Base-by-base conservation (phyloP, 768 basidiomycete genomes). In the Neoboletus brunneissimus region DNA sequence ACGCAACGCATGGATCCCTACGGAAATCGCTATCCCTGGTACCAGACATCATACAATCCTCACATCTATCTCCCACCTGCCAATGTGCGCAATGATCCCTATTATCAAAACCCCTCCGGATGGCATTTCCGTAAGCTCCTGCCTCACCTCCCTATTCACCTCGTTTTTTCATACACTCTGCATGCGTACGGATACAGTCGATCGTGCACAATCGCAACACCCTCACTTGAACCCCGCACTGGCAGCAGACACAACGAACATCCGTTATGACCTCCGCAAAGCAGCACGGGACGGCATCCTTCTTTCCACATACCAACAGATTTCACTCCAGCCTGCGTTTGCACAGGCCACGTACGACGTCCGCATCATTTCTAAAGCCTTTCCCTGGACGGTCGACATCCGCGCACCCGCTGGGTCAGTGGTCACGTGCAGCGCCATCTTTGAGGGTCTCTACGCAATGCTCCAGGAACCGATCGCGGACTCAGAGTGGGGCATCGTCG, bases 321-420 rank as follows among this genome's bases (percentile, higher is more conserved):
- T 75, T 48, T 72, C 75, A 0, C 59, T 64, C 43, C 58, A 73
- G 18, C 71, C 68, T 42, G 83, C 79, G 2, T 69, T 77, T 25
- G 69, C 67, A 40, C 71, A 77, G 27, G 58, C 68, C 3, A 61
- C 67, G 9, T 1, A 57, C 1, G 62, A 70, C 4, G 59, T 87
- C 55, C 81, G 81, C 12, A 74, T 89, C 45, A 73, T 87, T 56
- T 86, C 79, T 16, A 81, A 80, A 52, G 68, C 77, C 4, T 87
- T 88, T 67, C 87, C 87, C 0, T 88, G 87, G 87, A 63, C 77
- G 5, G 77, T 87, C 61, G 81, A 86, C 20, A 79, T 89, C 56
- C 72, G 73, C 22, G 72, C 72, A 18, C 66, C 68, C 0, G 34
- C 59, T 0, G 67, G 69, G 5, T 61, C 71, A 3, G 32, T 63